These are phyloP conservation scores for Nigrograna mackinnonii DNA, from an alignment of 2,329 filamentous ascomycete genomes.

Conservation along the genomic window DNA sequence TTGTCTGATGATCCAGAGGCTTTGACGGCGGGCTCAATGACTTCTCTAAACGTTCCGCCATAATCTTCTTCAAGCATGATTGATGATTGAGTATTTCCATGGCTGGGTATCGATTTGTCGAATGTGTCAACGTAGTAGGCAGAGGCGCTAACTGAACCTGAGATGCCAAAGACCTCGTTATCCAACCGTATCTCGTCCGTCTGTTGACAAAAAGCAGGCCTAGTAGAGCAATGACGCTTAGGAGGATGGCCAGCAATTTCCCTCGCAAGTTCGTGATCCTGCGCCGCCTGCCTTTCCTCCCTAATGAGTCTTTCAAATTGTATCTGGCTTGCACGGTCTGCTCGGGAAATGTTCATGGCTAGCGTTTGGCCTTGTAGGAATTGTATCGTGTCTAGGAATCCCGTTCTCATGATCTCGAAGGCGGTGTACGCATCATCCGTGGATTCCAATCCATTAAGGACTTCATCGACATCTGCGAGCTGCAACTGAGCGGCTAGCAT, in stretches of 20 bases:
- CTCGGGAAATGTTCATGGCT: constrained; percentile 12
- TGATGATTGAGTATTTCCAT: background rate
- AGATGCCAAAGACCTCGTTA: too few relatives aligned
- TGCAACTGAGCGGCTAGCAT: constrained; percentile 12
- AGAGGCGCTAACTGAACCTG: too few relatives aligned
- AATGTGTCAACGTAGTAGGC: background rate
- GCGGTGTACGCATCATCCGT: constrained; percentile 5
- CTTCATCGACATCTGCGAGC: constrained; percentile 10
- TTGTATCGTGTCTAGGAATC: background rate
- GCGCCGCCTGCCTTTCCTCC: constrained; percentile 14
- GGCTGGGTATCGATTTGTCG: background rate
- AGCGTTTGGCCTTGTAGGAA: constrained; percentile 7
- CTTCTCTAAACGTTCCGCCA: background rate
- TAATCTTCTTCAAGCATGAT: too few relatives aligned
- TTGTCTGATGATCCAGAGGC: constrained; percentile 2
- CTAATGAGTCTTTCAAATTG: constrained; percentile 4
- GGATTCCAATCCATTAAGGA: constrained; percentile 1
- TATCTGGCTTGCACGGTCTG: constrained; percentile 5
- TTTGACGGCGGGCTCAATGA: background rate
- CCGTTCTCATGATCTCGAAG: constrained; percentile 3
- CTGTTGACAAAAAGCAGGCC: background rate
- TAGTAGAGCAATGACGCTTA: background rate
- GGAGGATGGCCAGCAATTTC: constrained; percentile 1
- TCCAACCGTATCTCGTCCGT: too few relatives aligned
- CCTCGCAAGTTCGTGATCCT: constrained; percentile 12